Evolutionary conservation across 192 early-diverging fungal genomes (phyloP), one percentile per base, ranked within the genome.

Genomic region (Spinellus fusiger): DNA sequence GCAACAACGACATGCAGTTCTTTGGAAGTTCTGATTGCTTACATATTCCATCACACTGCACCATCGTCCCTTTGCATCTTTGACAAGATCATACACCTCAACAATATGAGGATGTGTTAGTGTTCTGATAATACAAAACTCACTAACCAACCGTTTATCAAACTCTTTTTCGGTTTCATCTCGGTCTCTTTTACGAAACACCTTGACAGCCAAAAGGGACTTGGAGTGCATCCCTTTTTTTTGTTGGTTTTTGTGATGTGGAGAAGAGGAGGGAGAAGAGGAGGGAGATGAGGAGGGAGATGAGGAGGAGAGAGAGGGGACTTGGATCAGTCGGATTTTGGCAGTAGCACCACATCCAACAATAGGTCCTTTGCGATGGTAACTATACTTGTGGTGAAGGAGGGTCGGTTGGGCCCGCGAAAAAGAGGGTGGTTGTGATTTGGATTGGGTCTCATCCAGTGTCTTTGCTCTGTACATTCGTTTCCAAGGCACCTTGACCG

Each of bases 71-170:
- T 87, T 80, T 54, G 90, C 84, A 60, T 96, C 93, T 71, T 96
- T 88, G 28, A 99, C 92, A 58, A 98, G 76, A 74, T 99, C 96
- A 27, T 97, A 84, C 0, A 92, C 95, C 68, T 89, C 83, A 20
- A 99, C 89, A 20, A 99, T 78, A 71, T 98, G 94, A 63, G 86
- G 78, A 76, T 96, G 93, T 54, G 93, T 82, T 48, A 98, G 77
- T 25, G 89, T 88, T 5, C 91, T 94, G 50, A 83, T 85, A 61
- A 98, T 98, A 74, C 95, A 96, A 69, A 98, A 98, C 78, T 98
- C 95, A 69, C 86, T 82, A 27, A 87, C 90, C 60, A 98, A 73
- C 71, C 93, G 93, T 73, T 97, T 96, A 70, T 95, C 78, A 75
- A 95, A 96, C 49, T 90, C 88, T 71, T 89, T 89, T 77, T 93